Conservation (phyloP, 352 stramenopile genomes). For the Phytophthora europaea region DNA sequence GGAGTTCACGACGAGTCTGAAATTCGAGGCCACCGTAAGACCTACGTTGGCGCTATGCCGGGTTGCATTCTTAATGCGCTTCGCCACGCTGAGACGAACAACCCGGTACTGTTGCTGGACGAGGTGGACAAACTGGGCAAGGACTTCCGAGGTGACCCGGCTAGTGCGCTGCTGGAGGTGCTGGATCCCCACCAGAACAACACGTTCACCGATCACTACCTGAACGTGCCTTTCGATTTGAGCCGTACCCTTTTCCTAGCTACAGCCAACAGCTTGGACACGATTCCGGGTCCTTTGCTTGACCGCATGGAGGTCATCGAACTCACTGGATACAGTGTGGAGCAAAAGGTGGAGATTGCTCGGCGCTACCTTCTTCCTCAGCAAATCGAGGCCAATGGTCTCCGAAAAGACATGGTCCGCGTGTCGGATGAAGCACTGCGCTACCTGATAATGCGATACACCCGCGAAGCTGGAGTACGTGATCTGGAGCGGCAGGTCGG, state of each 20-base stretch:
- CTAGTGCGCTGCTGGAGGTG: slow-evolving; percentile 85
- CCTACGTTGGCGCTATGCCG: slow-evolving; percentile 90
- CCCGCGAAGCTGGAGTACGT: slow-evolving; percentile 88
- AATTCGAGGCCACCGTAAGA: slow-evolving; percentile 88
- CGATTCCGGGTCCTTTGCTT: slow-evolving; percentile 77
- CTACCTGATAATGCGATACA: slow-evolving; percentile 86
- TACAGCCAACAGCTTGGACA: slow-evolving; percentile 88
- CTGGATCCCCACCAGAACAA: slow-evolving; percentile 90
- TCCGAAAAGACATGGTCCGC: slow-evolving; percentile 55
- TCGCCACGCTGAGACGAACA: slow-evolving; percentile 76
- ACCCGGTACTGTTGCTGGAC: slow-evolving; percentile 85
- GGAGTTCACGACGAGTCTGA: slow-evolving; percentile 88
- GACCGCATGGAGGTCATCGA: slow-evolving; percentile 91
- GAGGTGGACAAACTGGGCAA: slow-evolving; percentile 92
- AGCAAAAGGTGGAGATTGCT: slow-evolving; percentile 89
- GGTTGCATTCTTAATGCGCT: slow-evolving; percentile 86
- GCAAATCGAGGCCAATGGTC: slow-evolving; percentile 79
- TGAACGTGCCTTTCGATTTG: slow-evolving; percentile 91
- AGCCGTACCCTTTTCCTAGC: slow-evolving; percentile 87
- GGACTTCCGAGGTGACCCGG: slow-evolving; percentile 73
- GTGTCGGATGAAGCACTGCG: slow-evolving; percentile 72
- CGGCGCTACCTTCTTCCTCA: slow-evolving; percentile 81
- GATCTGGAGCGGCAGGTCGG: slow-evolving; percentile 85
- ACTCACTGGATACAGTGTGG: slow-evolving; percentile 81
- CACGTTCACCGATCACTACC: slow-evolving; percentile 89